phyloP scores from a whole-genome alignment of 495 filamentous ascomycete species.

The Podospora comata region DNA sequence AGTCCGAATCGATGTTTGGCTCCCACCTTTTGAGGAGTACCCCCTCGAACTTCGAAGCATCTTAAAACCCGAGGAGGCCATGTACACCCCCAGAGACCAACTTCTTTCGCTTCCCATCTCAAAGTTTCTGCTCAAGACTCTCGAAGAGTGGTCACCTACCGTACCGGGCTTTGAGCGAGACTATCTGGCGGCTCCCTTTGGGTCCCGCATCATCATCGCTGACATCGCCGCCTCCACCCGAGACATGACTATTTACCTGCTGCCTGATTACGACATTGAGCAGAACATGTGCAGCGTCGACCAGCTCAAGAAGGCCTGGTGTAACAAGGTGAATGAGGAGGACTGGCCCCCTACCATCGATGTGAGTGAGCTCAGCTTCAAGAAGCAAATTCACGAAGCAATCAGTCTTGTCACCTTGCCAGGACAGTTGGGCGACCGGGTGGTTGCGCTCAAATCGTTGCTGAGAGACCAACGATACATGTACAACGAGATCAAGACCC shows the following conservation, averaged over 20 bases:
- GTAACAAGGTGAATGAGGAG: constrained; percentile 20
- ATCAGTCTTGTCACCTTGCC: constrained; percentile 38
- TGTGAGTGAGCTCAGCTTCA: constrained; percentile 35
- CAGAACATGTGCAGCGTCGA: constrained; percentile 33
- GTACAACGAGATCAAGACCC: constrained; percentile 42
- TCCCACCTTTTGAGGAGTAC: constrained; percentile 36
- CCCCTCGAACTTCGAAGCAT: constrained; percentile 26
- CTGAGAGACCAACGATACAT: constrained; percentile 32
- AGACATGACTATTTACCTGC: constrained; percentile 31
- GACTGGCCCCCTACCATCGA: constrained; percentile 35
- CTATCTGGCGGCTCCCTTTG: constrained; percentile 39
- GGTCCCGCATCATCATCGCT: constrained; percentile 38
- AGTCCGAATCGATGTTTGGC: constrained; percentile 40
- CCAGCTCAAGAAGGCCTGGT: constrained; percentile 33
- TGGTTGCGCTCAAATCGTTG: constrained; percentile 40
- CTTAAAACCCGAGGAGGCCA: constrained; percentile 31
- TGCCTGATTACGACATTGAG: constrained; percentile 40
- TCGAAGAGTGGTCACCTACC: constrained; percentile 32
- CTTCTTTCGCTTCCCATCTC: constrained; percentile 29
- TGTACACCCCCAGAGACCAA: constrained; percentile 26
- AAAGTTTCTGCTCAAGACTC: constrained; percentile 33
- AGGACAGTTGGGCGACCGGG: constrained; percentile 3
- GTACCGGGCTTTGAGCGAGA: constrained; percentile 29
- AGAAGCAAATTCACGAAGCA: constrained; percentile 40
- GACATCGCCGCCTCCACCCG: constrained; percentile 27